phyloP scores from a whole-genome alignment of 192 early-diverging fungal species.

The Coemansia aciculifera region DNA sequence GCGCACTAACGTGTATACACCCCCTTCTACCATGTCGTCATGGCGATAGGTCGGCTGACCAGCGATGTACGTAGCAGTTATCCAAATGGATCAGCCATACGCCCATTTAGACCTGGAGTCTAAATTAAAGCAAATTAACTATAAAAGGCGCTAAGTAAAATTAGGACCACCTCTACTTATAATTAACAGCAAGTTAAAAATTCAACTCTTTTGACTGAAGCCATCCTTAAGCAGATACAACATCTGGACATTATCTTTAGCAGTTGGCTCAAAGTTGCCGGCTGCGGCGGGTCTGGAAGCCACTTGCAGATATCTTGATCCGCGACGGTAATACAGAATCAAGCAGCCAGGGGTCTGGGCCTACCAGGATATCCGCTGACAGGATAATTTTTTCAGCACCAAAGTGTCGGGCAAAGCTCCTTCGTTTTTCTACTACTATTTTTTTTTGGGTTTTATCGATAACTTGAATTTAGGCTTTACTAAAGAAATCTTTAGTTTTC shows the following conservation, averaged over 20 bases:
- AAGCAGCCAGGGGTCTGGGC: background rate
- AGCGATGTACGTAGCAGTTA: background rate
- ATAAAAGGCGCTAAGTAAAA: background rate
- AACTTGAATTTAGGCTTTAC: background rate
- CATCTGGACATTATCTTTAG: too few relatives aligned
- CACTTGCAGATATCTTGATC: background rate
- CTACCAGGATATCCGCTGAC: background rate
- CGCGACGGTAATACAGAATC: background rate
- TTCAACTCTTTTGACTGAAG: background rate
- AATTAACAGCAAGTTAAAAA: background rate
- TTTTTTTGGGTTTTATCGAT: background rate
- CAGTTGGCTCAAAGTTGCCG: background rate
- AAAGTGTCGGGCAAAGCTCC: background rate
- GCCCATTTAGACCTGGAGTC: background rate
- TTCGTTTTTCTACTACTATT: background rate
- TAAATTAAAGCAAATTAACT: background rate
- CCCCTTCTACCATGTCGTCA: background rate
- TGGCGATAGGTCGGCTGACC: background rate
- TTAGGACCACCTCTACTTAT: background rate
- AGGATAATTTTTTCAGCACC: background rate
- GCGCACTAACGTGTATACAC: background rate
- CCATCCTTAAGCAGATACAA: background rate
- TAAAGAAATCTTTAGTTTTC: background rate
- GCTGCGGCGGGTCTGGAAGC: background rate
- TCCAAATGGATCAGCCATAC: background rate